These are phyloP conservation scores for Akanthomyces lecanii DNA, from an alignment of 2,329 filamentous ascomycete species.

Conservation along the genomic window DNA sequence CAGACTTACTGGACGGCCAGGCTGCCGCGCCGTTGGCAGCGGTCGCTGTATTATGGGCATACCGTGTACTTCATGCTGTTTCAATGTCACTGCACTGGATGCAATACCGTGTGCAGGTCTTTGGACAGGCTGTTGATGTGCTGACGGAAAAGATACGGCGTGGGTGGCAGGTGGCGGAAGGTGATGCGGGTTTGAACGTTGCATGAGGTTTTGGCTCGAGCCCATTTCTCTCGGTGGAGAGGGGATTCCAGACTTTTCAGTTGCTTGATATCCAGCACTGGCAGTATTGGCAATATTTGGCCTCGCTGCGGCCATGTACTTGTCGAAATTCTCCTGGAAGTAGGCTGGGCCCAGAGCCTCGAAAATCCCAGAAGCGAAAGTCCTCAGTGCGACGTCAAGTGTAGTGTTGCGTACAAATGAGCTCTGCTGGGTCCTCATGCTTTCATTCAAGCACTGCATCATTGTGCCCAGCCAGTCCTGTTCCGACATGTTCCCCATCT, in stretches of 20 bases:
- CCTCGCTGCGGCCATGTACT: background rate
- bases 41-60: background rate
- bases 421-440: slow-evolving; percentile 3
- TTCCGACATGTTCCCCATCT: background rate
- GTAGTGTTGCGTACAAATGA: slow-evolving; percentile 4
- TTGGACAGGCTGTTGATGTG: background rate
- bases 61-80: background rate
- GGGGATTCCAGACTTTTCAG: background rate
- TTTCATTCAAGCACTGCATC: slow-evolving; percentile 14
- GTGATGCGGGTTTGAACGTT: background rate
- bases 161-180: background rate
- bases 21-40: background rate
- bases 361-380: background rate
- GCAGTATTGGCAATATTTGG: background rate
- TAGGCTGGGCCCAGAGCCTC: slow-evolving; percentile 2
- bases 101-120: background rate
- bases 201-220: background rate
- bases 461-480: slow-evolving; percentile 9
- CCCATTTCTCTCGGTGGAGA: slow-evolving; percentile 9
- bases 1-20: background rate
- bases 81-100: no score
- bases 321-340: slow-evolving; percentile 3
- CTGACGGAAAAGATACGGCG: background rate
- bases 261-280: background rate
- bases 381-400: slow-evolving; percentile 7